These are phyloP conservation scores for Scheffersomyces ergatensis DNA, from an alignment of 805 yeast genomes.

Conservation along the genomic window DNA sequence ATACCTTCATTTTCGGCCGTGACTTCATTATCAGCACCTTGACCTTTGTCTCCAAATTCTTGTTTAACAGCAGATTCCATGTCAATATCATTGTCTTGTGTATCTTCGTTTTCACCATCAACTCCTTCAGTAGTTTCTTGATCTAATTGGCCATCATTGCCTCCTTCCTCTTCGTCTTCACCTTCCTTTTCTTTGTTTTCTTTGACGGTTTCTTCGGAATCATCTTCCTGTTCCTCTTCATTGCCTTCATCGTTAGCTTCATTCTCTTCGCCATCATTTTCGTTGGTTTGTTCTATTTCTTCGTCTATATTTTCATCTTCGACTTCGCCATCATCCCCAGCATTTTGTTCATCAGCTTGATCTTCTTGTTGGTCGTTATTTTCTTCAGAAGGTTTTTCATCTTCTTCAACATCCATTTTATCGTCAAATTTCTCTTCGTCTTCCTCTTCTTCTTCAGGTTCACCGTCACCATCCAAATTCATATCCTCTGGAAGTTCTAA, in stretches of 20 bases:
- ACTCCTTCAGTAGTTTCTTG: conserved; percentile 47
- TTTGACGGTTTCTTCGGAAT: conserved; percentile 26
- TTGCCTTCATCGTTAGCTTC: conserved; percentile 10
- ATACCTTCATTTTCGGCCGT: conserved; percentile 62
- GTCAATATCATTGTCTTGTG: conserved; percentile 45
- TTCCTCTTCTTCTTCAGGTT: conserved; percentile 40
- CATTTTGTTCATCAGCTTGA: conserved; percentile 17
- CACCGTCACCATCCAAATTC: conserved; percentile 80
- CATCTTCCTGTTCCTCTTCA: conserved; percentile 19
- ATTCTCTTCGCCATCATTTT: conserved; percentile 15
- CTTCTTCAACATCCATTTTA: conserved; percentile 34
- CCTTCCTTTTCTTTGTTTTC: conserved; percentile 30
- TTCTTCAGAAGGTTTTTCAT: conserved; percentile 26
- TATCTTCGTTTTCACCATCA: conserved; percentile 49
- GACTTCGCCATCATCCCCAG: conserved; percentile 22
- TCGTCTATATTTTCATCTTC: conserved; percentile 20
- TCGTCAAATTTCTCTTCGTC: conserved; percentile 17
- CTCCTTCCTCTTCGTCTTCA: conserved; percentile 36
- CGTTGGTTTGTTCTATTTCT: conserved; percentile 34
- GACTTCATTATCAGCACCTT: conserved; percentile 57
- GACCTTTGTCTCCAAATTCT: conserved; percentile 57
- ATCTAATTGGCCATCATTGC: conserved; percentile 28
- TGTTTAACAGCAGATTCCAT: conserved; percentile 60
- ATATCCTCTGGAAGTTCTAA: conserved; percentile 91
- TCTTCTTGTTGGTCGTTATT: conserved; percentile 12